Evolutionary conservation across 441 rosid species (phyloP).

Genomic region (Viola pubescens): DNA sequence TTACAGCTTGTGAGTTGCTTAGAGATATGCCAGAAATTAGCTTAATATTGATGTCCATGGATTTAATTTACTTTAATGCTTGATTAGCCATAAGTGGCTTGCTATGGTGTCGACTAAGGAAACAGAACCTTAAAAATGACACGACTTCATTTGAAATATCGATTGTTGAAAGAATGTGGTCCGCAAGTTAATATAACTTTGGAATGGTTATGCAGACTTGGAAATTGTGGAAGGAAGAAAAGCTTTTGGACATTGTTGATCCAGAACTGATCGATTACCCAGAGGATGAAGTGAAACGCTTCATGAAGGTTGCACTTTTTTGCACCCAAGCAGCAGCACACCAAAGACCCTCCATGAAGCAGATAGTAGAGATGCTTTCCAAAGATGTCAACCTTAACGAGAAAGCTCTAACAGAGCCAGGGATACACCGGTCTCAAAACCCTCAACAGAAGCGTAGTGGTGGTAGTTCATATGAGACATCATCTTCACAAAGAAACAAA

Average conservation of each 20-base stretch:
- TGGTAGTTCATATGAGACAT: slow-evolving; percentile 34
- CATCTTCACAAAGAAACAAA: slow-evolving; percentile 42
- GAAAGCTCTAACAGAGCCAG: slow-evolving; percentile 55
- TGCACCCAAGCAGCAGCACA: slow-evolving; percentile 72
- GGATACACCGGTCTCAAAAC: slow-evolving; percentile 33
- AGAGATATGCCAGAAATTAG: too few relatives aligned
- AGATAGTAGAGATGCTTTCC: slow-evolving; percentile 82
- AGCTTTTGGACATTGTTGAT: slow-evolving; percentile 72
- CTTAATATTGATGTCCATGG: too few relatives aligned
- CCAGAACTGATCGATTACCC: slow-evolving; percentile 54
- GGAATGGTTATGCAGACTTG: slow-evolving; percentile 55
- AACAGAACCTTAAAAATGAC: too few relatives aligned
- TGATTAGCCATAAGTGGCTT: too few relatives aligned
- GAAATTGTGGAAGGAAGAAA: slow-evolving; percentile 66
- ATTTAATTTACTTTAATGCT: too few relatives aligned
- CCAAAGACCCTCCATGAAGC: slow-evolving; percentile 79
- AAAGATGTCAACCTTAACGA: slow-evolving; percentile 64
- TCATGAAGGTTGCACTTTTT: slow-evolving; percentile 72
- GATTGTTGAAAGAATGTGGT: too few relatives aligned
- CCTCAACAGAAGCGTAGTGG: slow-evolving; percentile 16
- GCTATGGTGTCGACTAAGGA: too few relatives aligned
- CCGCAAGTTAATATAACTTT: neutral
- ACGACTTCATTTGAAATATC: too few relatives aligned
- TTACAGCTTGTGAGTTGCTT: too few relatives aligned
- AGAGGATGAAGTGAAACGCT: slow-evolving; percentile 49